phyloP scores from a whole-genome alignment of 306 rosid genomes.

The Elaeagnus macrophylla region DNA sequence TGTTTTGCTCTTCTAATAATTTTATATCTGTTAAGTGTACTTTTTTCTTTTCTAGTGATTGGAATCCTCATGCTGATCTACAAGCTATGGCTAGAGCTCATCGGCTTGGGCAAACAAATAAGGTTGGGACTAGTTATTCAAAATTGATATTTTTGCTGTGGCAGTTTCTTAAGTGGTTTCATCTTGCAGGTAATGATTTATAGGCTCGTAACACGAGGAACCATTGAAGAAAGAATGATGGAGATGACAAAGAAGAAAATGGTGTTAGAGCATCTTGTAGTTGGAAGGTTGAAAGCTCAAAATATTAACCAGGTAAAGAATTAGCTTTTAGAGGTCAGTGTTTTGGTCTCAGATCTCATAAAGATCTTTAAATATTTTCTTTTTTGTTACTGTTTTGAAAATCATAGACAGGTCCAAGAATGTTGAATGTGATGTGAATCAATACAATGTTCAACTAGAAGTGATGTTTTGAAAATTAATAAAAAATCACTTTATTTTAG shows the following conservation, averaged over 20 bases:
- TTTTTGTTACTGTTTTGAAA: background rate
- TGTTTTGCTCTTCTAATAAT: background rate
- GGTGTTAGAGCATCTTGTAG: conserved; percentile 98
- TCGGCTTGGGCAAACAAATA: conserved; percentile 96
- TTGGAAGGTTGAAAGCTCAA: conserved; percentile 90
- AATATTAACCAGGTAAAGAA: conserved; percentile 82
- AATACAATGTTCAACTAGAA: background rate
- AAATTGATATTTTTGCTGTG: conserved; percentile 14
- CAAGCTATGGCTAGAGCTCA: conserved; percentile 99
- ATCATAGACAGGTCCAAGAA: background rate
- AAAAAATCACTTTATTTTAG: conserved; percentile 36
- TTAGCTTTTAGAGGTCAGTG: background rate
- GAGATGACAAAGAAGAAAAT: conserved; percentile 98
- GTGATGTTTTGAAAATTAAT: conserved; percentile 12
- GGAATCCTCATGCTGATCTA: conserved; percentile 99
- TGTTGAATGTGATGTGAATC: background rate
- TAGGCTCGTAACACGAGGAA: conserved; percentile 90
- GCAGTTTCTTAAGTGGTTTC: conserved; percentile 16
- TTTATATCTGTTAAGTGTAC: conserved; percentile 6
- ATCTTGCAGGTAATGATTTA: conserved; percentile 79
- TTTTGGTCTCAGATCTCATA: background rate
- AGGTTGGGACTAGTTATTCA: conserved; percentile 44
- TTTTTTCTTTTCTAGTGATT: conserved; percentile 56
- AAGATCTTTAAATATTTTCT: background rate
- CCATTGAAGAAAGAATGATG: conserved; percentile 99